A percentile compares a stretch with the other conserved stretches of the same genome.
Evolutionary conservation across 352 stramenopile genomes (phyloP).

Genomic region (Pythium diclinum): DNA sequence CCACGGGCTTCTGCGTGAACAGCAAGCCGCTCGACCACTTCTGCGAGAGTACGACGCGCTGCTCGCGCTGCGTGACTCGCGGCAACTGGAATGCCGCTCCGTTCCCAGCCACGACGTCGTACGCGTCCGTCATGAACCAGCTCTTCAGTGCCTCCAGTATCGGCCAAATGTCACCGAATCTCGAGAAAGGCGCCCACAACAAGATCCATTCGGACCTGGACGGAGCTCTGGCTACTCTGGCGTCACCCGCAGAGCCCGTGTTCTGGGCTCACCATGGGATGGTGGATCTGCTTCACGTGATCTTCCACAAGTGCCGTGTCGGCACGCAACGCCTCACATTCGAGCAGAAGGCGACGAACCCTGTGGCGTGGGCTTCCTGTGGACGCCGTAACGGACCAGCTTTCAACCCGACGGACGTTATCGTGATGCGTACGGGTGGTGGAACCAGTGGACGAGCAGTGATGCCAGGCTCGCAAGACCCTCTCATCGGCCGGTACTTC

Average conservation of each 20-base stretch:
- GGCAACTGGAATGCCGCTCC: slow-evolving; percentile 34
- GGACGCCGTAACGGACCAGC: slow-evolving; percentile 29
- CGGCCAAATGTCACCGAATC: slow-evolving; percentile 40
- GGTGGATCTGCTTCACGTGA: slow-evolving; percentile 58
- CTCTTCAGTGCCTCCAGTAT: slow-evolving; percentile 52
- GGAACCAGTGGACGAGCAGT: slow-evolving; percentile 13
- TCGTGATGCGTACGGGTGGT: slow-evolving; percentile 40
- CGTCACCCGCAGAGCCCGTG: slow-evolving; percentile 48
- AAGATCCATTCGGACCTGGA: slow-evolving; percentile 50
- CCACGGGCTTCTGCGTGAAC: slow-evolving; percentile 37
- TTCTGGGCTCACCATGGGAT: slow-evolving; percentile 73
- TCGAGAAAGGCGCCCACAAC: slow-evolving; percentile 57
- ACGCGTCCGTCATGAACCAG: slow-evolving; percentile 47
- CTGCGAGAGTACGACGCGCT: slow-evolving; percentile 39
- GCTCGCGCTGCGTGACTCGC: slow-evolving; percentile 47
- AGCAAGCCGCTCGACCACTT: slow-evolving; percentile 45
- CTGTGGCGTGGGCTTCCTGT: slow-evolving; percentile 48
- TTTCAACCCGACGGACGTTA: slow-evolving; percentile 46
- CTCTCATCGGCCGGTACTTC: slow-evolving; percentile 23
- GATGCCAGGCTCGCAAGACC: slow-evolving; percentile 16
- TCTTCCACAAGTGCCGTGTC: slow-evolving; percentile 70
- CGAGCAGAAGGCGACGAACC: slow-evolving; percentile 39
- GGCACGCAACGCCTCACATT: slow-evolving; percentile 40
- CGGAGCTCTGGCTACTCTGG: slow-evolving; percentile 47
- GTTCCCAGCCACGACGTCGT: slow-evolving; percentile 35